These are phyloP conservation scores for Crithidia bombi DNA, from an alignment of 208 protist genomes.

Conservation along the genomic window DNA sequence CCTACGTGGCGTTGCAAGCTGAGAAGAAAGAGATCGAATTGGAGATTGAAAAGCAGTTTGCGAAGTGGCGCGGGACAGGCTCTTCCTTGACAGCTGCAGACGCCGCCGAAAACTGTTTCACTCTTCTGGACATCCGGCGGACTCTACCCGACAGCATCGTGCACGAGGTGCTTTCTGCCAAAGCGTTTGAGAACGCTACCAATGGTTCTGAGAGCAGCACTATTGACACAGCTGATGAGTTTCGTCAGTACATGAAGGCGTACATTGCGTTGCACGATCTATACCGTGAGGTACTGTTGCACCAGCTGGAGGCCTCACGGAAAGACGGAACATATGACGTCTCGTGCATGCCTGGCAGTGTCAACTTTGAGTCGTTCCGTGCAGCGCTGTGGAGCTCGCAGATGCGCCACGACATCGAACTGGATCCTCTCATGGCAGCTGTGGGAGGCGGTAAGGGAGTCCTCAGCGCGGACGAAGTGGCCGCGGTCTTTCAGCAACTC, in stretches of 20 bases:
- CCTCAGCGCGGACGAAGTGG: constrained; percentile 19
- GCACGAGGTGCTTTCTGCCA: constrained; percentile 38
- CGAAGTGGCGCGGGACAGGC: constrained; percentile 23
- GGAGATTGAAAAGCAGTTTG: constrained; percentile 36
- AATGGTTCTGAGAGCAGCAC: constrained; percentile 9
- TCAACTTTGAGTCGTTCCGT: constrained; percentile 18
- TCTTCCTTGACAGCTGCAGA: constrained; percentile 24
- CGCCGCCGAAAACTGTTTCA: constrained; percentile 30
- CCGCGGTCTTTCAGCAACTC: constrained; percentile 5
- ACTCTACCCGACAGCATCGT: constrained; percentile 39
- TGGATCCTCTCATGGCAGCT: constrained; percentile 18
- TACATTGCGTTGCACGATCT: constrained; percentile 42
- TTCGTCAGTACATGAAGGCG: constrained; percentile 36
- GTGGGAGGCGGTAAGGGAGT: constrained; percentile 11
- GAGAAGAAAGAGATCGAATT: constrained; percentile 30
- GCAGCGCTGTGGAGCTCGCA: constrained; percentile 18
- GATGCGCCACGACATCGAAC: constrained; percentile 22
- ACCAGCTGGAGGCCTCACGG: constrained; percentile 10
- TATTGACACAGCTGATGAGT: constrained; percentile 16
- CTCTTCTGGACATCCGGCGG: constrained; percentile 28
- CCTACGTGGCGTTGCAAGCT: constrained; percentile 11
- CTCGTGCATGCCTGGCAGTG: constrained; percentile 11
- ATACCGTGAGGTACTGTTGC: constrained; percentile 37
- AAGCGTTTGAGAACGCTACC: constrained; percentile 32
- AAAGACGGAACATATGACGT: constrained; percentile 8